phyloP scores from a whole-genome alignment of 176 grass and related monocot species.

The Phragmites australis region DNA sequence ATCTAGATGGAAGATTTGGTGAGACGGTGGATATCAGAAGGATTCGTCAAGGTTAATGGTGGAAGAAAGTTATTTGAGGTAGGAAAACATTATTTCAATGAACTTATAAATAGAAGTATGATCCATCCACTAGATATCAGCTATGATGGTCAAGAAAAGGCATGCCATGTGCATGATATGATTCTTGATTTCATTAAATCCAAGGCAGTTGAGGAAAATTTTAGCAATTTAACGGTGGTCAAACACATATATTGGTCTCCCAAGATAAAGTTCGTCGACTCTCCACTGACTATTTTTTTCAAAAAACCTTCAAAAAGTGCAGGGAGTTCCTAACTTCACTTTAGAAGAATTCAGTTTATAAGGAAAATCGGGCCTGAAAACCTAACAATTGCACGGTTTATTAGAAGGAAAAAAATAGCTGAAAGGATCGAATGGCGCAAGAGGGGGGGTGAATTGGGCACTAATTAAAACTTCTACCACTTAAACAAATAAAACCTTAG shows the following conservation, averaged over 20 bases:
- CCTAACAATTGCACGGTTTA: too few relatives aligned
- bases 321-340: too few relatives aligned
- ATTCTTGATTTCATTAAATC: constrained; percentile 50
- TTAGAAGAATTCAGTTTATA: too few relatives aligned
- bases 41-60: constrained; percentile 36
- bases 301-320: too few relatives aligned
- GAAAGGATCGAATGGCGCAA: too few relatives aligned
- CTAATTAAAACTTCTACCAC: too few relatives aligned
- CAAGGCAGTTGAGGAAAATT: constrained; percentile 45
- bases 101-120: constrained; percentile 63
- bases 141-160: constrained; percentile 24
- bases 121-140: constrained; percentile 37
- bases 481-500: too few relatives aligned
- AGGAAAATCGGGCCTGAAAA: too few relatives aligned
- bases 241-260: constrained; percentile 7
- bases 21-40: constrained; percentile 60
- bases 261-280: constrained; percentile 40
- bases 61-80: constrained; percentile 35
- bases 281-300: too few relatives aligned
- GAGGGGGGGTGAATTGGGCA: too few relatives aligned
- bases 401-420: too few relatives aligned
- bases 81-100: constrained; percentile 65
- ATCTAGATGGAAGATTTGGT: constrained; percentile 45
- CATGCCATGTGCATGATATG: constrained; percentile 51
- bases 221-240: constrained; percentile 28